A percentile compares a stretch with the other conserved stretches of the same genome.
Conservation (phyloP, 306 rosid genomes). For the Cucurbita ficifolia region DNA sequence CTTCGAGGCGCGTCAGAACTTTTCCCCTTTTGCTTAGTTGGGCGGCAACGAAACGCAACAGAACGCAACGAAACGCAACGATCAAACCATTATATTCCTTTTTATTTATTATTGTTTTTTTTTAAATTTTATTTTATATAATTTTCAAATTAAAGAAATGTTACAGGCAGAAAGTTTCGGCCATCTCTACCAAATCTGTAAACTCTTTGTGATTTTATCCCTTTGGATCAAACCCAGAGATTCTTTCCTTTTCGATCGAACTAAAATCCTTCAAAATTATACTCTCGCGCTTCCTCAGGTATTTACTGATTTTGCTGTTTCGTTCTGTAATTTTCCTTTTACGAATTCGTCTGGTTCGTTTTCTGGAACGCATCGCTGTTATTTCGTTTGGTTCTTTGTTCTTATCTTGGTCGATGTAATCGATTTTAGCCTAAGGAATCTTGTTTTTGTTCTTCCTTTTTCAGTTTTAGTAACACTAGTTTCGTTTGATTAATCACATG, state of each 20-base stretch:
- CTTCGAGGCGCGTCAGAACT: not conserved
- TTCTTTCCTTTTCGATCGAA: not conserved
- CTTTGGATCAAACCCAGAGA: not conserved
- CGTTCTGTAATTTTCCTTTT: not conserved
- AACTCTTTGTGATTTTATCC: not conserved
- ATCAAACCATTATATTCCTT: not conserved
- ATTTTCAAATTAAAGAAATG: not conserved
- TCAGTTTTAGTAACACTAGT: too few relatives aligned
- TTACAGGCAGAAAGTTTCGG: not conserved
- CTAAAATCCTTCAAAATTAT: not conserved
- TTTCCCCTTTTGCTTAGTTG: not conserved
- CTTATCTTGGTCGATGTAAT: not conserved
- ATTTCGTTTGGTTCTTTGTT: too few relatives aligned
- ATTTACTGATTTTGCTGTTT: not conserved
- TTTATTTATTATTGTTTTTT: too few relatives aligned
- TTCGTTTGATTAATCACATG: not conserved
- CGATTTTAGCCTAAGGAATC: too few relatives aligned
- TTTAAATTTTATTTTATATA: too few relatives aligned
- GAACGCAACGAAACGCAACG: too few relatives aligned
- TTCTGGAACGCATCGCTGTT: not conserved
- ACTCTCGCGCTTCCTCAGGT: not conserved
- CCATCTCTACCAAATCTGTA: not conserved
- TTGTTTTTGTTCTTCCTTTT: too few relatives aligned
- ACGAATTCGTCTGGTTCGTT: not conserved
- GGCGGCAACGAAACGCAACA: not conserved